These are phyloP conservation scores for Chlamydomonas incerta DNA, from an alignment of 139 green algal genomes.

Conservation along the genomic window DNA sequence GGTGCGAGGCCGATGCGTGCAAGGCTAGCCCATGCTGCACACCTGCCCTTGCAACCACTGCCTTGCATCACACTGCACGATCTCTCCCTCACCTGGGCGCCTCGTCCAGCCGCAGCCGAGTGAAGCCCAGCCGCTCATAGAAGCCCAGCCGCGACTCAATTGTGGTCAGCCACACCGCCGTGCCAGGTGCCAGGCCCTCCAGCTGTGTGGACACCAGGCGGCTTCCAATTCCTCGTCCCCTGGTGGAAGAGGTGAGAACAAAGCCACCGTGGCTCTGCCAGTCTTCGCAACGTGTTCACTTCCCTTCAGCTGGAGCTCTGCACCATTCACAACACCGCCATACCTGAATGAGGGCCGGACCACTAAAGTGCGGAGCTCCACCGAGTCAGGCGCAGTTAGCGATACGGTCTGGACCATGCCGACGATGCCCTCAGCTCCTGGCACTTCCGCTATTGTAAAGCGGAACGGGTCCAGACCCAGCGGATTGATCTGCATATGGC, in stretches of 20 bases:
- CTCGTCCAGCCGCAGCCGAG: background rate
- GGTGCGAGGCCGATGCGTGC: too few species aligned
- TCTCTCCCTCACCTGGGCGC: conserved; percentile 18
- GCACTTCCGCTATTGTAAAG: conserved; percentile 1
- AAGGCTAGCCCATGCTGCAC: background rate
- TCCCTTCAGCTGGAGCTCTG: too few species aligned
- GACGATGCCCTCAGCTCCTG: background rate
- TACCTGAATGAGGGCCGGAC: background rate
- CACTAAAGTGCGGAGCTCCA: conserved; percentile 22
- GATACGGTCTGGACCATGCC: background rate
- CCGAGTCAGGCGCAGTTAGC: background rate
- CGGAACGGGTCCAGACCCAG: background rate
- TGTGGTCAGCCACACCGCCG: conserved; percentile 13
- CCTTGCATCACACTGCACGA: background rate
- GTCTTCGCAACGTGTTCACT: background rate
- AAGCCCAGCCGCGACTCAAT: background rate
- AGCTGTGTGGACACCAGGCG: background rate
- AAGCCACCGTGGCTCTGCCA: background rate
- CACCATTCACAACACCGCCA: too few species aligned
- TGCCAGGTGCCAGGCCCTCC: background rate
- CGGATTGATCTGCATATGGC: conserved; percentile 2
- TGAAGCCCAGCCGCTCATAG: conserved; percentile 34
- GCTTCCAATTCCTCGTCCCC: background rate
- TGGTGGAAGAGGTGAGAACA: background rate
- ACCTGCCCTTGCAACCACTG: background rate